Evolutionary conservation across 73 alveolate genomes (phyloP).

Genomic region (Blepharisma japonicum): DNA sequence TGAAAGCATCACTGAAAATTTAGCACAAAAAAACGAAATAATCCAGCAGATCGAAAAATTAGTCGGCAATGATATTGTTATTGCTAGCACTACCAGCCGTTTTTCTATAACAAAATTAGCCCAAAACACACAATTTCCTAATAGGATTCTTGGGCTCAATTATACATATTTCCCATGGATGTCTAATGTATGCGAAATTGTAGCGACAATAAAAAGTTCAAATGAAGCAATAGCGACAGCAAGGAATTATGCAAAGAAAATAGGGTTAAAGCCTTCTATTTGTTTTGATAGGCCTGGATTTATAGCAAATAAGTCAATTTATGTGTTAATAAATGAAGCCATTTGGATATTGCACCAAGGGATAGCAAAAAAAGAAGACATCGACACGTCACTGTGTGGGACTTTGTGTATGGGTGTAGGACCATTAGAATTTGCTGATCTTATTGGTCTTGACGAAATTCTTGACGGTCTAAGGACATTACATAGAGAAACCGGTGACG

Average conservation of each 20-base stretch:
- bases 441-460: not conserved
- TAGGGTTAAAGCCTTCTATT: not conserved
- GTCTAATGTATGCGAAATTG: not conserved
- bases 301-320: not conserved
- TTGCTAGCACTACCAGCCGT: not conserved
- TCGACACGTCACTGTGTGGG: not conserved
- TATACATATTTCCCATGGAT: not conserved
- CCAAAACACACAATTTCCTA: not conserved
- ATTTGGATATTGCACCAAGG: not conserved
- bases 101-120: not conserved
- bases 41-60: not conserved
- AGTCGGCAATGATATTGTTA: not conserved
- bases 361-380: not conserved
- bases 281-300: not conserved
- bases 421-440: not conserved
- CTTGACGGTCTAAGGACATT: not conserved
- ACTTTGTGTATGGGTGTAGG: not conserved
- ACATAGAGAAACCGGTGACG: not conserved
- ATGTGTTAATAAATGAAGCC: not conserved
- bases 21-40: not conserved
- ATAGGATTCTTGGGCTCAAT: not conserved
- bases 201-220: not conserved
- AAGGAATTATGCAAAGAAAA: not conserved
- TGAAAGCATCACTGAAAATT: not conserved
- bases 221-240: not conserved